Evolutionary conservation across 495 filamentous ascomycete species (phyloP), one percentile per base, ranked within the genome.

Genomic region (Podospora pseudoanserina): DNA sequence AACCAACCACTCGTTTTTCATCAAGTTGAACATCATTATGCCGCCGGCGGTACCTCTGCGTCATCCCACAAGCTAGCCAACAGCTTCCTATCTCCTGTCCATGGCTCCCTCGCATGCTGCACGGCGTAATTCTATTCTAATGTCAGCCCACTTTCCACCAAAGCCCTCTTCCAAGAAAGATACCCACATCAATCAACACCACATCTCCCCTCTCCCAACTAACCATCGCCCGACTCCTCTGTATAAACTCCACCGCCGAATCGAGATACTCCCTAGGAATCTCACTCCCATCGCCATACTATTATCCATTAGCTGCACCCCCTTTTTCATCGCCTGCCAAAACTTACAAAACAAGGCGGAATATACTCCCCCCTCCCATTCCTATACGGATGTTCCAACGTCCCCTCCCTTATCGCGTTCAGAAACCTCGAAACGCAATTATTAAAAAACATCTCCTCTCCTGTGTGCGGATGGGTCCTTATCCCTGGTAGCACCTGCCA

Each of bases 361-460:
- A 75, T 70, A 59, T 72, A 73, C 30, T 73, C 68, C 26, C 68
- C 64, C 59, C 27, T 18, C 5, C 72, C 72, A 60, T 61, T 70
- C 20, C 68, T 67, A 63, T 70, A 68, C 9, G 69, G 70, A 16
- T 65, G 66, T 39, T 67, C 18, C 39, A 76, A 26, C 9, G 70
- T 72, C 13, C 62, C 68, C 18, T 79, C 74, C 6, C 68, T 64
- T 30, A 74, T 69, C 5, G 66, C 67, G 49, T 81, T 82, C 69
- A 80, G 78, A 69, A 80, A 84, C 32, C 82, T 80, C 18, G 81
- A 77, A 1, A 82, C 83, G 16, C 84, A 67, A 15, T 80, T 81
- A 16, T 83, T 86, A 65, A 86, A 86, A n/a, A 86, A 75, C n/a
- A 79, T 78, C 4, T 81, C 80, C n/a, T 84, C 65, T 53, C 80